Evolutionary conservation across 768 basidiomycete species (phyloP).

Genomic region (Infundibulicybe gibba): DNA sequence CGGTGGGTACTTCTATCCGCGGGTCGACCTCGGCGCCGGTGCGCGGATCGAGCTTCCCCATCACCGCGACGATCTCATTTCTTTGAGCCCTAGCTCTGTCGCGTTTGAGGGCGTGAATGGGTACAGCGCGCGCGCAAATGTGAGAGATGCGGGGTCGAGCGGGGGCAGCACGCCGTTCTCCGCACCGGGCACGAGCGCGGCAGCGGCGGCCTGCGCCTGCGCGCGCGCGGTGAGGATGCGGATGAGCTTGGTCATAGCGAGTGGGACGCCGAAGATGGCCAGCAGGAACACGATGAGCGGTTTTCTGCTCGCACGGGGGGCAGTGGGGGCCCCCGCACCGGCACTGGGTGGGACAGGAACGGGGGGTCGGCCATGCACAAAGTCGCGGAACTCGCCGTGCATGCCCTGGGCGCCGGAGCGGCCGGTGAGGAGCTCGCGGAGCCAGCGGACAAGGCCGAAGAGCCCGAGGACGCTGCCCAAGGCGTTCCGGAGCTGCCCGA

Average conservation of each 20-base stretch:
- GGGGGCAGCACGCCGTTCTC: constrained; percentile 39
- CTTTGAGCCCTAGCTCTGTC: constrained; percentile 76
- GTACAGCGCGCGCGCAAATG: constrained; percentile 82
- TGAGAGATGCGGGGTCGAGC: constrained; percentile 74
- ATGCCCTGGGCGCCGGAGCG: constrained; percentile 26
- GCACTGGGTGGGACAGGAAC: constrained; percentile 17
- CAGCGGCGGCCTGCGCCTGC: constrained; percentile 40
- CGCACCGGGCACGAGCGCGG: constrained; percentile 29
- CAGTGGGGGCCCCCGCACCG: constrained; percentile 34
- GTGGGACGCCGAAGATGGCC: constrained; percentile 90
- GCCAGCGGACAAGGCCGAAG: constrained; percentile 87
- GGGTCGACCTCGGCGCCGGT: constrained; percentile 70
- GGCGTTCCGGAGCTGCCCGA: constrained; percentile 86
- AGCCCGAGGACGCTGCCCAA: constrained; percentile 91
- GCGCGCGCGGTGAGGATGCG: constrained; percentile 68
- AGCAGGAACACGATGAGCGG: constrained; percentile 92
- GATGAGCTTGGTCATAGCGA: constrained; percentile 89
- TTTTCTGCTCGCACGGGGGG: constrained; percentile 76
- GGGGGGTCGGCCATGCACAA: constrained; percentile 62
- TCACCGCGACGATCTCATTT: constrained; percentile 94
- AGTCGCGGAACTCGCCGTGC: constrained; percentile 71
- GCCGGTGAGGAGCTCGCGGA: constrained; percentile 60
- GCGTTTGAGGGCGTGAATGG: constrained; percentile 72
- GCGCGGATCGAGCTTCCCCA: constrained; percentile 71
- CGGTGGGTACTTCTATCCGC: constrained; percentile 49